phyloP scores from a whole-genome alignment of 139 green algal species.

The Desmodesmus armatus region DNA sequence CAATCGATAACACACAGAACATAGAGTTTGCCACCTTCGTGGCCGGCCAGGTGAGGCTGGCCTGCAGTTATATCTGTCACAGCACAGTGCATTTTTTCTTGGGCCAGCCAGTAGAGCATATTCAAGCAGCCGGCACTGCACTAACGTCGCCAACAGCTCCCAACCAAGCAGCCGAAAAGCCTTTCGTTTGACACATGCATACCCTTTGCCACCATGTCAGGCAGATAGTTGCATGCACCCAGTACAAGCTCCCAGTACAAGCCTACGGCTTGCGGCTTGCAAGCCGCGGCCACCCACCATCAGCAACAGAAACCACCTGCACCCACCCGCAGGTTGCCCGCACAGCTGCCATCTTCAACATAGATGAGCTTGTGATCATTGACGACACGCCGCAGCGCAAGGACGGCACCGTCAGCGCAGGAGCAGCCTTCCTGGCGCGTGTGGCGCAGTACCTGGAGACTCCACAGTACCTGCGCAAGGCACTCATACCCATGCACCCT shows the following conservation, averaged over 20 bases:
- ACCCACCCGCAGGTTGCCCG: constrained; percentile 70
- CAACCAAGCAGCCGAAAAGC: too few species aligned
- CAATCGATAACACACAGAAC: constrained; percentile 81
- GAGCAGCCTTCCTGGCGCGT: constrained; percentile 79
- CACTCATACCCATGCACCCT: constrained; percentile 40
- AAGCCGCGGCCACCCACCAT: background rate
- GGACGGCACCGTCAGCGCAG: constrained; percentile 52
- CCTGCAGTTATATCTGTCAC: too few species aligned
- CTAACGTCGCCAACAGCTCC: too few species aligned
- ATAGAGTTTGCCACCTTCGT: constrained; percentile 78
- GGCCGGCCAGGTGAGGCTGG: constrained; percentile 59
- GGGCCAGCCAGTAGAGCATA: too few species aligned
- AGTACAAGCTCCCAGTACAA: too few species aligned
- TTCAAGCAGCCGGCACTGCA: too few species aligned
- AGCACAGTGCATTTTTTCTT: too few species aligned
- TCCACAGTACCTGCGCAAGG: constrained; percentile 87
- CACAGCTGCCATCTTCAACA: constrained; percentile 81
- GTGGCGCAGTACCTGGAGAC: constrained; percentile 91
- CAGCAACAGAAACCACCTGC: background rate
- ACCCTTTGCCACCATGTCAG: too few species aligned
- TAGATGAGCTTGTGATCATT: constrained; percentile 88
- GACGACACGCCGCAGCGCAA: constrained; percentile 63
- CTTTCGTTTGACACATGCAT: too few species aligned
- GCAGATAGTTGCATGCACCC: too few species aligned
- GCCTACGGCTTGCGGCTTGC: too few species aligned